Evolutionary conservation across 2,329 filamentous ascomycete genomes (phyloP).

Genomic region (Stylonectria norvegica): DNA sequence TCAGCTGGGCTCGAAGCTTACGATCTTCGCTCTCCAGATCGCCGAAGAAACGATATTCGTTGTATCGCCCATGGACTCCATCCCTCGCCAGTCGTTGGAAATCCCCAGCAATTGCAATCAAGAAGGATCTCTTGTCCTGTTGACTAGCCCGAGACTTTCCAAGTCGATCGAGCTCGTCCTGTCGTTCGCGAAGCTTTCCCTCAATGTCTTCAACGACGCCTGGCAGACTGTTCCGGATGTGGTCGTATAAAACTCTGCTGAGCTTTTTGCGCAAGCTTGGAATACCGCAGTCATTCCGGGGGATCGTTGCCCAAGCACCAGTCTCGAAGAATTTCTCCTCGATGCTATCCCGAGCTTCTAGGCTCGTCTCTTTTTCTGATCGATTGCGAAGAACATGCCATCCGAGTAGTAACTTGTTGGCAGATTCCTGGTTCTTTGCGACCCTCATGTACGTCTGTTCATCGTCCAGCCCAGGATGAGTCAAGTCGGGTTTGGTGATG

Average conservation of each 20-base stretch:
- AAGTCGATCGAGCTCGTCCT: conserved; percentile 16
- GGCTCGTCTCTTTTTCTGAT: conserved; percentile 30
- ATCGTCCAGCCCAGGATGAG: conserved; percentile 35
- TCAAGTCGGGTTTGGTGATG: conserved; percentile 52
- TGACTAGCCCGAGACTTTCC: conserved; percentile 18
- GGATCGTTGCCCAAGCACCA: conserved; percentile 25
- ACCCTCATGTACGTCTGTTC: conserved; percentile 38
- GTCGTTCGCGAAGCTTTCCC: conserved; percentile 17
- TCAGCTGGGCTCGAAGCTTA: conserved; percentile 31
- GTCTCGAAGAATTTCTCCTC: conserved; percentile 33
- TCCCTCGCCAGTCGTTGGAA: conserved; percentile 34
- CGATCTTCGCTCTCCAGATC: conserved; percentile 9
- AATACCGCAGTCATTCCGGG: conserved; percentile 32
- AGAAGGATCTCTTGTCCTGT: conserved; percentile 30
- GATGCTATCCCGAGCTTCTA: conserved; percentile 26
- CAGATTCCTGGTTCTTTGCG: conserved; percentile 29
- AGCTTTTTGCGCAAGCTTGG: conserved; percentile 33
- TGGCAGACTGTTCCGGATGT: conserved; percentile 27
- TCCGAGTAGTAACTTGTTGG: conserved; percentile 38
- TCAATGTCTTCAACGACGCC: conserved; percentile 28
- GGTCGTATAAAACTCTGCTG: conserved; percentile 29
- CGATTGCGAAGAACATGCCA: conserved; percentile 55
- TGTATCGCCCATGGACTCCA: conserved; percentile 29
- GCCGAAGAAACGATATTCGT: conserved; percentile 39
- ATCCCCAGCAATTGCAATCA: conserved; percentile 33